These are phyloP conservation scores for Diaporthe sp. DNA, from an alignment of 2,329 filamentous ascomycete species.

Conservation along the genomic window DNA sequence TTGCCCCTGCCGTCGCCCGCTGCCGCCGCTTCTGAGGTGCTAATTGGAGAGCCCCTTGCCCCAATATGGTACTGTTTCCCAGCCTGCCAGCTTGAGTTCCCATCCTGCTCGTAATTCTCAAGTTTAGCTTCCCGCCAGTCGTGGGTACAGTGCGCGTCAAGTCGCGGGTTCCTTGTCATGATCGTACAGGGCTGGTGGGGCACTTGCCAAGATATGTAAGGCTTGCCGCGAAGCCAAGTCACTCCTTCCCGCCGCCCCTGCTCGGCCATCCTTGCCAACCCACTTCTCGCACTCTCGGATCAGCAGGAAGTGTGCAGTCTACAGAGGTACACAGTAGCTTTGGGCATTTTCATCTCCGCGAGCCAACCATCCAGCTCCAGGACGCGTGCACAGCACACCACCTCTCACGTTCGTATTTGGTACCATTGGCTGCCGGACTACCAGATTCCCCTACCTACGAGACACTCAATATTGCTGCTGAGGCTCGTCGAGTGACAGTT, in stretches of 20 bases:
- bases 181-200: slow-evolving; percentile 16
- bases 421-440: not conserved
- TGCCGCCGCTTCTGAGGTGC: slow-evolving; percentile 1
- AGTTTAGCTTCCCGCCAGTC: slow-evolving; percentile 30
- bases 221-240: slow-evolving; percentile 28
- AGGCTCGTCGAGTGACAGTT: not conserved
- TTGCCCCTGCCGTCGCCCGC: slow-evolving; percentile 27
- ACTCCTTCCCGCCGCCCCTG: slow-evolving; percentile 29
- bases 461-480: not conserved
- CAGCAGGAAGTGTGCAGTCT: not conserved
- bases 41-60: slow-evolving; percentile 1
- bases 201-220: slow-evolving; percentile 22
- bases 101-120: slow-evolving; percentile 17
- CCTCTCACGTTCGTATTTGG: slow-evolving; percentile 2
- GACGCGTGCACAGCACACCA: slow-evolving; percentile 5
- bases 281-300: slow-evolving; percentile 19
- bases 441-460: too few species aligned
- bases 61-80: slow-evolving; percentile 3
- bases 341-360: slow-evolving; percentile 23
- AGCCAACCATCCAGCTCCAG: slow-evolving; percentile 8
- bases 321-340: slow-evolving; percentile 2
- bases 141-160: slow-evolving; percentile 32
- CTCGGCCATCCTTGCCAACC: slow-evolving; percentile 14
- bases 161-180: slow-evolving; percentile 8
- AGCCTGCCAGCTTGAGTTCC: not conserved